Percentiles rank a stretch among this genome's conserved stretches.
Conservation (phyloP, 805 yeast genomes). For the Myxozyma lipomycoides region DNA sequence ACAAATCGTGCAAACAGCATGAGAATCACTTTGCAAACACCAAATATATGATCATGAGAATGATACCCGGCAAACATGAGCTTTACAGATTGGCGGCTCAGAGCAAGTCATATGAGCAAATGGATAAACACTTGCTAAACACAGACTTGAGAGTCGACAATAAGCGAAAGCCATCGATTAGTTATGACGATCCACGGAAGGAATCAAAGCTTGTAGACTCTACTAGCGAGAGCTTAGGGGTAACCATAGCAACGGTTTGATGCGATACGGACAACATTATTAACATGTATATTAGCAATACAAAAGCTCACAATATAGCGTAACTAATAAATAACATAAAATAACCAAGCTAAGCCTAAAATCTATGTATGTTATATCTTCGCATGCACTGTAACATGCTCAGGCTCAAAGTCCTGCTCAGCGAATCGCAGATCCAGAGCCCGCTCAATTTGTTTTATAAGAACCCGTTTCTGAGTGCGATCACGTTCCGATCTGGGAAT, state of each 20-base stretch:
- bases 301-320: too few relatives aligned
- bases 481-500: not conserved
- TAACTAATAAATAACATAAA: too few relatives aligned
- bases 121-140: constrained; percentile 3
- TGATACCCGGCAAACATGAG: constrained; percentile 70
- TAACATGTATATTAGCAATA: too few relatives aligned
- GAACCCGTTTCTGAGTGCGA: not conserved
- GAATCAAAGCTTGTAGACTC: too few relatives aligned
- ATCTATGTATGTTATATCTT: not conserved
- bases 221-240: too few relatives aligned
- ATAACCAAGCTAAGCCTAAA: not conserved
- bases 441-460: not conserved
- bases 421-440: not conserved
- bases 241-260: too few relatives aligned
- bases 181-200: too few relatives aligned
- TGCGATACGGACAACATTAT: too few relatives aligned
- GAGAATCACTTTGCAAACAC: constrained; percentile 69
- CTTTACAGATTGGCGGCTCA: constrained; percentile 55
- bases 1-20: constrained; percentile 49
- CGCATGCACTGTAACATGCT: not conserved
- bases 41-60: constrained; percentile 73
- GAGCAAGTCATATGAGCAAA: constrained; percentile 48
- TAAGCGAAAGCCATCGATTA: too few relatives aligned
- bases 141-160: too few relatives aligned
- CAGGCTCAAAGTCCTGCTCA: not conserved